A percentile compares a stretch with the other conserved stretches of the same genome.
These are phyloP conservation scores for Symmetrospora coprosmae DNA, from an alignment of 768 basidiomycete genomes.

Conservation along the genomic window DNA sequence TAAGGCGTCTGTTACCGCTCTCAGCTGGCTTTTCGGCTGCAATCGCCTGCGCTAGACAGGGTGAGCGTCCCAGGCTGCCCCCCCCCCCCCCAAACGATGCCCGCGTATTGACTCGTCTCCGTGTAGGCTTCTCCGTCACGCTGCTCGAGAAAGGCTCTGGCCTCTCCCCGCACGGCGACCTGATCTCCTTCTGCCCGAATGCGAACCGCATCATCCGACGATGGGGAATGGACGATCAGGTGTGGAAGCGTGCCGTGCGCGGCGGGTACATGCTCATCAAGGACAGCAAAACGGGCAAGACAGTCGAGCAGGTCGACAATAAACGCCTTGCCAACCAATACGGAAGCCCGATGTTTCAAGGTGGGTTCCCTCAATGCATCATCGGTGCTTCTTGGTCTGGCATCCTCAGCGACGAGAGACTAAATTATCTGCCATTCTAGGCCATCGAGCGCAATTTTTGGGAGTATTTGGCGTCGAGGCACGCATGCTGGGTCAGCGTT, in stretches of 20 bases:
- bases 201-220: slow-evolving; percentile 12
- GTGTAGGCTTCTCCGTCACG: slow-evolving; percentile 20
- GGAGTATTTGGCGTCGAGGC: slow-evolving; percentile 24
- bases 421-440: neutral
- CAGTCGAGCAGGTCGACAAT: neutral
- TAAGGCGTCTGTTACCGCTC: neutral
- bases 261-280: slow-evolving; percentile 20
- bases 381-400: too few species aligned
- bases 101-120: neutral
- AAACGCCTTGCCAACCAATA: neutral
- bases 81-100: too few species aligned
- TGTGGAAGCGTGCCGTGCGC: neutral
- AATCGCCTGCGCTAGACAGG: slow-evolving; percentile 26
- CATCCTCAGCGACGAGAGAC: neutral
- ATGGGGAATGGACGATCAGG: slow-evolving; percentile 25
- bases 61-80: neutral
- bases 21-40: slow-evolving; percentile 26
- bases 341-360: slow-evolving; percentile 10
- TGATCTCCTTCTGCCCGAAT: slow-evolving; percentile 21
- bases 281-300: neutral
- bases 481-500: slow-evolving; percentile 15
- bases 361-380: neutral
- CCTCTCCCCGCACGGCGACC: slow-evolving; percentile 23
- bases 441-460: slow-evolving; percentile 17
- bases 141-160: slow-evolving; percentile 24